These are phyloP conservation scores for Suillus luteus DNA, from an alignment of 768 basidiomycete genomes.

Conservation along the genomic window DNA sequence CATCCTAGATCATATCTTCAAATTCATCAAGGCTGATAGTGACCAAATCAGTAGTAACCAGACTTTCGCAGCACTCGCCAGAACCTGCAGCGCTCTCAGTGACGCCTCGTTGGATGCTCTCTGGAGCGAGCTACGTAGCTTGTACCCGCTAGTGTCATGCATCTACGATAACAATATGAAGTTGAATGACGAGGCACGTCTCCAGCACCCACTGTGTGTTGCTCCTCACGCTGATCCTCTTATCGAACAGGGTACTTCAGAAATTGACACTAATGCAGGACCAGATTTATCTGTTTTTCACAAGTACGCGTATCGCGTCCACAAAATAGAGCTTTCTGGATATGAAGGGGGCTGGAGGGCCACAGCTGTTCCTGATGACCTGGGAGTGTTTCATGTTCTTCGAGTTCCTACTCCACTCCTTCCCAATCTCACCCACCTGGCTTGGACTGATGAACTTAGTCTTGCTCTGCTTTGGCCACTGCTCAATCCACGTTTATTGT, in stretches of 20 bases:
- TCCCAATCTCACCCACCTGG: neutral
- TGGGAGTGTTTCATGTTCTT: constrained; percentile 5
- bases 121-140: neutral
- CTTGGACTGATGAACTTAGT: neutral
- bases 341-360: neutral
- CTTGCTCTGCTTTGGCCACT: neutral
- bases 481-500: constrained; percentile 3
- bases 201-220: neutral
- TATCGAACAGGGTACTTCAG: neutral
- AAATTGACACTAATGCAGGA: neutral
- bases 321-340: neutral
- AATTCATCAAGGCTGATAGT: neutral
- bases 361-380: neutral
- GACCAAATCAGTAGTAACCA: neutral
- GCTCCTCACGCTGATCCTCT: neutral
- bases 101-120: neutral
- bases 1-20: neutral
- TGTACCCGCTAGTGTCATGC: constrained; percentile 1
- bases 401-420: constrained; percentile 3
- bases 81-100: neutral
- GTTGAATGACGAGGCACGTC: neutral
- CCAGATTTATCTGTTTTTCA: neutral
- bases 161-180: constrained; percentile 1
- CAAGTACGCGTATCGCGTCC: constrained; percentile 4
- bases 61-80: neutral